phyloP scores from a whole-genome alignment of 805 yeast species.

The Ogataea paradorogensis region DNA sequence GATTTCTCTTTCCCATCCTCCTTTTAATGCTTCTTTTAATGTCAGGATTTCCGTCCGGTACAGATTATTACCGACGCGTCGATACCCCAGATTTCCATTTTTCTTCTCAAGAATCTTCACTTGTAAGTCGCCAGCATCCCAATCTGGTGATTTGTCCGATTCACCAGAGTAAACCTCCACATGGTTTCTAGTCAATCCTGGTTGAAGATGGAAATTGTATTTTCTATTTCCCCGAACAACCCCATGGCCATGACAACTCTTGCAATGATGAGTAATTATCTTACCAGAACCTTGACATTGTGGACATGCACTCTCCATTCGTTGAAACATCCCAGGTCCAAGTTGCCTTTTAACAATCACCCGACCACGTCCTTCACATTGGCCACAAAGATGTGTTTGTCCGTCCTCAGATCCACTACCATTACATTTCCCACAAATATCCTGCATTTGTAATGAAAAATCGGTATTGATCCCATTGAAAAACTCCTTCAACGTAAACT shows the following conservation, averaged over 20 bases:
- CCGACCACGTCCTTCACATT: constrained; percentile 77
- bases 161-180: constrained; percentile 64
- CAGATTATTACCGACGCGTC: constrained; percentile 71
- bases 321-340: constrained; percentile 90
- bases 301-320: constrained; percentile 75
- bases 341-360: constrained; percentile 64
- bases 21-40: constrained; percentile 66
- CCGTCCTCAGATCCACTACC: constrained; percentile 90
- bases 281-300: constrained; percentile 78
- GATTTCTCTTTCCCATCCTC: constrained; percentile 76
- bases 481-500: constrained; percentile 60
- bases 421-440: constrained; percentile 70
- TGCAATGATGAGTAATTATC: constrained; percentile 61
- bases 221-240: constrained; percentile 54
- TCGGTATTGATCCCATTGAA: constrained; percentile 66
- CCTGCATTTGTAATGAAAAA: constrained; percentile 64
- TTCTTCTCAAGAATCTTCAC: constrained; percentile 57
- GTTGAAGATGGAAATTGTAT: constrained; percentile 59
- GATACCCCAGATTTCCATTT: constrained; percentile 70
- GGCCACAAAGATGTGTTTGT: constrained; percentile 55
- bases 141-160: constrained; percentile 82
- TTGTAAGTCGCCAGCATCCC: constrained; percentile 74
- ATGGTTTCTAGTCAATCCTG: constrained; percentile 67
- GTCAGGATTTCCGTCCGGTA: constrained; percentile 80
- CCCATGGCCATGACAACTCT: constrained; percentile 67